These are phyloP conservation scores for Copromyces sp. DNA, from an alignment of 495 filamentous ascomycete genomes.

Conservation along the genomic window DNA sequence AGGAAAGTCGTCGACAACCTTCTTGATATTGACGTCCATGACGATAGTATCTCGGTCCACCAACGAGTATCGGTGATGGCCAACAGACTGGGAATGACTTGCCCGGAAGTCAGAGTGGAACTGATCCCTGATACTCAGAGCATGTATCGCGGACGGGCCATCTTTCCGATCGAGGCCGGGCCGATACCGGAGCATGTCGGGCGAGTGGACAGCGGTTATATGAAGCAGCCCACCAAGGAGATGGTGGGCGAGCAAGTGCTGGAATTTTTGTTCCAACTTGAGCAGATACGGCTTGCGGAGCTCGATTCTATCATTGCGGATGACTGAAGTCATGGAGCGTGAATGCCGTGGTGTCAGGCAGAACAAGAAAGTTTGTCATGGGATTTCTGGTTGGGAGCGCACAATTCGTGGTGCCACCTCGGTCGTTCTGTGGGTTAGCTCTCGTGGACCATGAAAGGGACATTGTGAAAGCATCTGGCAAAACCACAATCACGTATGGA, in stretches of 20 bases:
- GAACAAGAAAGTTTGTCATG: not conserved
- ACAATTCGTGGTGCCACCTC: not conserved
- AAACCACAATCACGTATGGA: not conserved
- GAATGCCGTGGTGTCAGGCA: not conserved
- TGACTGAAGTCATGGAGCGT: not conserved
- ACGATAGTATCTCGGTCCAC: slow-evolving; percentile 4
- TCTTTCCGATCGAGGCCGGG: slow-evolving; percentile 11
- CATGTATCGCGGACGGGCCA: slow-evolving; percentile 12
- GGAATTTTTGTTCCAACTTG: slow-evolving; percentile 10
- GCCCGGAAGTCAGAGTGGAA: slow-evolving; percentile 3
- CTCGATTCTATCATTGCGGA: not conserved
- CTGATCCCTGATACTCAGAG: not conserved
- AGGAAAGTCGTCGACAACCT: not conserved
- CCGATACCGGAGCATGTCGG: slow-evolving; percentile 16
- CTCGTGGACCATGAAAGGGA: not conserved
- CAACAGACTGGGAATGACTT: slow-evolving; percentile 6
- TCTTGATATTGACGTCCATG: not conserved
- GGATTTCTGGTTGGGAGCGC: not conserved
- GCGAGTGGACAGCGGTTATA: slow-evolving; percentile 14
- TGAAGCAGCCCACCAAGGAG: slow-evolving; percentile 18
- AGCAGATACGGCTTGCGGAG: slow-evolving; percentile 1
- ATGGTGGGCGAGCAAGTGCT: slow-evolving; percentile 23
- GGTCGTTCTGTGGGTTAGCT: not conserved
- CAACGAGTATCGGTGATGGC: slow-evolving; percentile 13
- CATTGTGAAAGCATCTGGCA: not conserved